Conservation (phyloP, 23 red algal species). For the Agarophyton chilense region DNA sequence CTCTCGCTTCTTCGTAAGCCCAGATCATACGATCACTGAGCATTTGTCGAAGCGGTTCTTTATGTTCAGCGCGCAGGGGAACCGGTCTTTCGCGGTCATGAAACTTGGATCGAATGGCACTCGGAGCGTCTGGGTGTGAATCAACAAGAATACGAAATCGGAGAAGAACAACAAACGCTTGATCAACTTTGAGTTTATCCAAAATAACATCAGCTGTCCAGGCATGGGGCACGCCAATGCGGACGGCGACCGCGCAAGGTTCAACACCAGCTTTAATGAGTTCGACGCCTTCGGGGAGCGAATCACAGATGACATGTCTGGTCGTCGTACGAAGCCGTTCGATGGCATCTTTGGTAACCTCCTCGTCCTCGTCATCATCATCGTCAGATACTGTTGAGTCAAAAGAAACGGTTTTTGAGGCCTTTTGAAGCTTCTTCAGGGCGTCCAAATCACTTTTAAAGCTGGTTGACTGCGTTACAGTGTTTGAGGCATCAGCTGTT, state of each 20-base stretch:
- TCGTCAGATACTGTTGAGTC: slow-evolving; percentile 4
- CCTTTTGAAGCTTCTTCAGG: not conserved
- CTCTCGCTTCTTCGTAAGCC: not conserved
- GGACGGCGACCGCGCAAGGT: slow-evolving; percentile 52
- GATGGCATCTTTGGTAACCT: slow-evolving; percentile 42
- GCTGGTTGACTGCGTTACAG: not conserved
- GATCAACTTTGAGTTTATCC: slow-evolving; percentile 49
- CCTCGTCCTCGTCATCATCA: slow-evolving; percentile 4
- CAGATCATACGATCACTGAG: slow-evolving; percentile 52
- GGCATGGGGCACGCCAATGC: slow-evolving; percentile 51
- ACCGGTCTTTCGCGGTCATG: slow-evolving; percentile 32
- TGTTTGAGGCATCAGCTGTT: not conserved
- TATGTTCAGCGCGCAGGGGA: slow-evolving; percentile 36
- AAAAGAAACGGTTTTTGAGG: not conserved
- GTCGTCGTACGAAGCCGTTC: slow-evolving; percentile 42
- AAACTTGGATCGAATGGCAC: slow-evolving; percentile 4
- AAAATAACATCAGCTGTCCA: slow-evolving; percentile 69
- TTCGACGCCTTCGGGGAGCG: slow-evolving; percentile 46
- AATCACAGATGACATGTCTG: slow-evolving; percentile 20
- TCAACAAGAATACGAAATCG: slow-evolving; percentile 53
- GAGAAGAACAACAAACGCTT: slow-evolving; percentile 54
- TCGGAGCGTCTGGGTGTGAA: slow-evolving; percentile 55
- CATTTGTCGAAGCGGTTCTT: slow-evolving; percentile 62
- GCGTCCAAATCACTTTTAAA: not conserved
- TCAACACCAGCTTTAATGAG: slow-evolving; percentile 38